Conservation (phyloP, 2,329 filamentous ascomycete genomes). For the Neopestalotiopsis sp. region DNA sequence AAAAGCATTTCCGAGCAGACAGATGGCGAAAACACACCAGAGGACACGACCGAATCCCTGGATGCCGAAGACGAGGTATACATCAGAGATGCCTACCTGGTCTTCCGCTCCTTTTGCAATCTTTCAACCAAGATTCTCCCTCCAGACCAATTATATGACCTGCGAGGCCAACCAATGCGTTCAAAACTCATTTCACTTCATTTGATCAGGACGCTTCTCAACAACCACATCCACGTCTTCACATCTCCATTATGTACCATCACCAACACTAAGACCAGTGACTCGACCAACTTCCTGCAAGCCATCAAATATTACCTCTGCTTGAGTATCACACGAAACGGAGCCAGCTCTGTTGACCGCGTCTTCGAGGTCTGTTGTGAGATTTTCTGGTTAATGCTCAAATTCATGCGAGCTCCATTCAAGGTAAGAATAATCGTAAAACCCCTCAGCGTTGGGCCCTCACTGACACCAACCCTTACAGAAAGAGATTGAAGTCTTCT, state of each 20-base stretch:
- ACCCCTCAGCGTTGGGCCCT: background rate
- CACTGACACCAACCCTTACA: conserved; percentile 42
- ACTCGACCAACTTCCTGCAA: conserved; percentile 88
- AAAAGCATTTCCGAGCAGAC: conserved; percentile 60
- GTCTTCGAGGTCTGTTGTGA: conserved; percentile 97
- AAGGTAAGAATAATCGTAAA: conserved; percentile 65
- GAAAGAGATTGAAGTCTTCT: conserved; percentile 97
- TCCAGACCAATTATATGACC: conserved; percentile 88
- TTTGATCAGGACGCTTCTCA: conserved; percentile 91
- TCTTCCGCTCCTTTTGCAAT: conserved; percentile 97
- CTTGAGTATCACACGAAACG: conserved; percentile 91
- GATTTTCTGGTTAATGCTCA: conserved; percentile 97
- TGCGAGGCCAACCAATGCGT: conserved; percentile 94
- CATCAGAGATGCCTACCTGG: conserved; percentile 94
- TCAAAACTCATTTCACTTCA: conserved; percentile 96
- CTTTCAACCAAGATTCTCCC: conserved; percentile 90
- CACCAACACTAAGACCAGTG: conserved; percentile 85
- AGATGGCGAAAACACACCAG: conserved; percentile 56
- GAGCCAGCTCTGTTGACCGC: conserved; percentile 86
- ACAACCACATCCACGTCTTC: conserved; percentile 92
- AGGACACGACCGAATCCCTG: conserved; percentile 63
- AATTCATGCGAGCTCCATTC: conserved; percentile 89
- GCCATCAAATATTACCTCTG: conserved; percentile 97
- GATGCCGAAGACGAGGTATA: conserved; percentile 92
- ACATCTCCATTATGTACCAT: conserved; percentile 92